A percentile compares a stretch with the other conserved stretches of the same genome.
Conservation (phyloP, 202 grass and related monocot genomes). For the Saccharum hybrid region DNA sequence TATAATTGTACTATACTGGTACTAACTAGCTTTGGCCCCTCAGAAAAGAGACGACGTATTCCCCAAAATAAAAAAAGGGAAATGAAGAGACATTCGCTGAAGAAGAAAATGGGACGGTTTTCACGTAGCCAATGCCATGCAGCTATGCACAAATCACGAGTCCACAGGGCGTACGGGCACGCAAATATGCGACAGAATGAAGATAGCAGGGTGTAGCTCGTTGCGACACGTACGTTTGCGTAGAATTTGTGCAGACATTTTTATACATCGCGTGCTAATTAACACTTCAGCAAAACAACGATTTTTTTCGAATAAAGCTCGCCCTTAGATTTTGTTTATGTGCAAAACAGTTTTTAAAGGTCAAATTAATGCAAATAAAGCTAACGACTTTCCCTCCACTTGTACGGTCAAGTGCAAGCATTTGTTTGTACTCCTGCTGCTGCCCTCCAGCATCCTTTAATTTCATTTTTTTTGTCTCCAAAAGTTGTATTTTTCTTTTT, state of each 20-base stretch:
- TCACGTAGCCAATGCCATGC: not conserved
- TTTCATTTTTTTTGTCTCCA: too few relatives aligned
- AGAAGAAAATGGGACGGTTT: not conserved
- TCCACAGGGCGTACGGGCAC: not conserved
- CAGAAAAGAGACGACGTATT: not conserved
- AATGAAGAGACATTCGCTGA: too few relatives aligned
- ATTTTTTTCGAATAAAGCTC: too few relatives aligned
- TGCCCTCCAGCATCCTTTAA: too few relatives aligned
- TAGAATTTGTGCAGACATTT: conserved; percentile 19
- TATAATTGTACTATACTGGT: too few relatives aligned
- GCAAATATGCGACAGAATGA: not conserved
- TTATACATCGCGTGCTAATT: not conserved
- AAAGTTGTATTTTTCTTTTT: not conserved
- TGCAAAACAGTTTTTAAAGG: not conserved
- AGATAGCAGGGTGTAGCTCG: too few relatives aligned
- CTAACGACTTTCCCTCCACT: not conserved
- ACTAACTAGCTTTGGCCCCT: too few relatives aligned
- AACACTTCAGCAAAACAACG: conserved; percentile 23
- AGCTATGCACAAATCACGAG: not conserved
- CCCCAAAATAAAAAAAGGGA: not conserved
- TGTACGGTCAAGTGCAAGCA: not conserved
- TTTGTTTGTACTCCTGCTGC: too few relatives aligned
- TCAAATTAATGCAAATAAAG: conserved; percentile 2
- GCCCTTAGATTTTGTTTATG: too few relatives aligned
- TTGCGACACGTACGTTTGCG: not conserved